Percentiles rank a stretch among this genome's conserved stretches.
Conservation (phyloP, 148 eudicot genomes). For the Fagopyrum tataricum region DNA sequence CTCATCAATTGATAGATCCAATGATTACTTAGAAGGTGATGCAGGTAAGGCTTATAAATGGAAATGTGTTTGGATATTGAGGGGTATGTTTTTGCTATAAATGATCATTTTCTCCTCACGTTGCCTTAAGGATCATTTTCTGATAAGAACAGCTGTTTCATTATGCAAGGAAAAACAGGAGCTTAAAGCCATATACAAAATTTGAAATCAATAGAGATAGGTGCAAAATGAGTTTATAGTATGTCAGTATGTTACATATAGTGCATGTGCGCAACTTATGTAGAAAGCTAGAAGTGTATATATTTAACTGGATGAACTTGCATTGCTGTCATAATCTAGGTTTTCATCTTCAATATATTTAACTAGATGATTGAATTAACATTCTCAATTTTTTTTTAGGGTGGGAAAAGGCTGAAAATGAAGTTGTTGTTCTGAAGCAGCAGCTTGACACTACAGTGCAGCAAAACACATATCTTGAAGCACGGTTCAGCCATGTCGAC, state of each 20-base stretch:
- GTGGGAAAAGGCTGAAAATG: conserved; percentile 92
- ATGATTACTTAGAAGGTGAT: conserved; percentile 54
- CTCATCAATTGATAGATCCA: conserved; percentile 25
- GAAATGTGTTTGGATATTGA: conserved; percentile 74
- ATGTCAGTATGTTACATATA: background rate
- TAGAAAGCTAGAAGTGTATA: background rate
- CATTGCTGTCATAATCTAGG: too few relatives aligned
- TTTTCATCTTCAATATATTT: too few relatives aligned
- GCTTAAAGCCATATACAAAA: background rate
- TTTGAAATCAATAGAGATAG: background rate
- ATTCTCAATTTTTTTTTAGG: conserved; percentile 29
- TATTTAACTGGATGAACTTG: too few relatives aligned
- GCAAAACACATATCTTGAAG: conserved; percentile 54
- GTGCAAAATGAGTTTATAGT: background rate
- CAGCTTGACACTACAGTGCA: conserved; percentile 53
- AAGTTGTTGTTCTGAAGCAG: conserved; percentile 45
- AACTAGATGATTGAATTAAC: background rate
- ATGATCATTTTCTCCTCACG: background rate
- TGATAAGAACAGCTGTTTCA: background rate
- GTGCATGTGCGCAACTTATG: background rate
- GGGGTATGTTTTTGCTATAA: conserved; percentile 36
- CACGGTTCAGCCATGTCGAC: conserved; percentile 65
- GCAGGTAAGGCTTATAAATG: conserved; percentile 79
- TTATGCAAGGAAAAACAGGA: background rate
- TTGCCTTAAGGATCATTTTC: background rate